These are phyloP conservation scores for Epichloe brachyelytri DNA, from an alignment of 2,329 filamentous ascomycete genomes.

Conservation along the genomic window DNA sequence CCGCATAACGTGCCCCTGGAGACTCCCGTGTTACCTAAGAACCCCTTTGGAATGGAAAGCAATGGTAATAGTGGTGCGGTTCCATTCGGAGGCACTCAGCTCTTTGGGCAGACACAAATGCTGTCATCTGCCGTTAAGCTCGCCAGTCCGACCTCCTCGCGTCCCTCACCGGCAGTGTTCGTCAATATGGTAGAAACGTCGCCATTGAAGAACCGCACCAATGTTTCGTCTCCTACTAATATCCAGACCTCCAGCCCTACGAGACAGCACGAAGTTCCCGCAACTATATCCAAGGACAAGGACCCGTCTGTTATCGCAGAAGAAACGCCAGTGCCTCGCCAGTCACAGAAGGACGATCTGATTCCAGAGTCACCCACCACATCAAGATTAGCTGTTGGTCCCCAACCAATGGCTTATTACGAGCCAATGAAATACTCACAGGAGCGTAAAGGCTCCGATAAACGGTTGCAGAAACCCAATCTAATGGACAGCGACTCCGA, in stretches of 20 bases:
- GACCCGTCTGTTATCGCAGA: slow-evolving; percentile 8
- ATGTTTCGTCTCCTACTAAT: slow-evolving; percentile 32
- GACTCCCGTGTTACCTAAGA: slow-evolving; percentile 35
- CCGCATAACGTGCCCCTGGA: slow-evolving; percentile 23
- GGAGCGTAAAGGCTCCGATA: slow-evolving; percentile 20
- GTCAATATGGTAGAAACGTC: slow-evolving; percentile 30
- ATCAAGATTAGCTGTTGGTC: slow-evolving; percentile 11
- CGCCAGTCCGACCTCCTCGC: slow-evolving; percentile 43
- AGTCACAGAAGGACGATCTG: slow-evolving; percentile 16
- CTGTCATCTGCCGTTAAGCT: slow-evolving; percentile 35
- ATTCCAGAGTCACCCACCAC: slow-evolving; percentile 25
- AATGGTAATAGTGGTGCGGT: slow-evolving; percentile 19
- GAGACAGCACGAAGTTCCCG: slow-evolving; percentile 18
- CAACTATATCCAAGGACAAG: slow-evolving; percentile 13
- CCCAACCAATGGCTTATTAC: slow-evolving; percentile 28
- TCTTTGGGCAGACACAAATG: slow-evolving; percentile 43
- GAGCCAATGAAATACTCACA: slow-evolving; percentile 35
- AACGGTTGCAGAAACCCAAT: slow-evolving; percentile 12
- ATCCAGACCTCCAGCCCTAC: slow-evolving; percentile 29
- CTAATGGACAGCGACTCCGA: slow-evolving; percentile 19
- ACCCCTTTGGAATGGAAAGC: slow-evolving; percentile 31
- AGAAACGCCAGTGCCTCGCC: slow-evolving; percentile 15
- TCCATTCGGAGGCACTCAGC: slow-evolving; percentile 30
- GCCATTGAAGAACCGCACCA: slow-evolving; percentile 35
- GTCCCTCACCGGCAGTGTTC: slow-evolving; percentile 39